Percentiles rank a stretch among this genome's conserved stretches.
Evolutionary conservation across 192 early-diverging fungal genomes (phyloP).

Genomic region (Spizellomyces punctatus): DNA sequence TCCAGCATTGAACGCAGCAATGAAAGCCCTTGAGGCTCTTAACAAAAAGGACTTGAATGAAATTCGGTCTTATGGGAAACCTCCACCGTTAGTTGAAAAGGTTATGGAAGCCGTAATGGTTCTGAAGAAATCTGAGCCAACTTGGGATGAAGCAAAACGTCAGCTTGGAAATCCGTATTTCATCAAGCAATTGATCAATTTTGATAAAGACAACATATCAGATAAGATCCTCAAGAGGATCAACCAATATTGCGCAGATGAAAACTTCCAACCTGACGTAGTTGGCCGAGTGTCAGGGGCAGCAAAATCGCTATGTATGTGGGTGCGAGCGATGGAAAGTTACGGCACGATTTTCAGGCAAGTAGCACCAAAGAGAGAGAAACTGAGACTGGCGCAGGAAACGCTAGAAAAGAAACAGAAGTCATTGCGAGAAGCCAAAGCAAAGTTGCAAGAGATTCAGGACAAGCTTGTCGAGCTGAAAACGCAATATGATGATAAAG

Average conservation of each 20-base stretch:
- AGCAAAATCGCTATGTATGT: slow-evolving; percentile 64
- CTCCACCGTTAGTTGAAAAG: slow-evolving; percentile 64
- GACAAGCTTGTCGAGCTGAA: slow-evolving; percentile 64
- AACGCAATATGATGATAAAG: slow-evolving; percentile 62
- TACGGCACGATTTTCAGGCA: slow-evolving; percentile 62
- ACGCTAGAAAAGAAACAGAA: slow-evolving; percentile 64
- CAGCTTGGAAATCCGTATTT: slow-evolving; percentile 67
- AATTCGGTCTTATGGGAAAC: slow-evolving; percentile 61
- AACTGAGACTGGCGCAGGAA: slow-evolving; percentile 56
- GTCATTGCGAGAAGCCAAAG: slow-evolving; percentile 55
- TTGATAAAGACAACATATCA: slow-evolving; percentile 66
- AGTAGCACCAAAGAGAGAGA: slow-evolving; percentile 63
- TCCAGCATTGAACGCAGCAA: slow-evolving; percentile 60
- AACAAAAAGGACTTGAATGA: slow-evolving; percentile 68
- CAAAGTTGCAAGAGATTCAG: slow-evolving; percentile 63
- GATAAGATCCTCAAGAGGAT: slow-evolving; percentile 60
- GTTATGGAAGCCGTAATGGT: slow-evolving; percentile 68
- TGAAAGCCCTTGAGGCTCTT: slow-evolving; percentile 58
- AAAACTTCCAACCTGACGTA: slow-evolving; percentile 61
- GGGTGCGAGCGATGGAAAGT: slow-evolving; percentile 64
- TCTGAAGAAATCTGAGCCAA: slow-evolving; percentile 61
- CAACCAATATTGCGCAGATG: slow-evolving; percentile 58
- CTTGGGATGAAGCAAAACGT: slow-evolving; percentile 63
- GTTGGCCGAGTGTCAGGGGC: slow-evolving; percentile 63
- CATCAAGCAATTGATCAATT: slow-evolving; percentile 63